Evolutionary conservation across 1,139 yeast genomes (phyloP), one percentile per base, ranked within the genome.

Genomic region (Candida buenavistaensis): DNA sequence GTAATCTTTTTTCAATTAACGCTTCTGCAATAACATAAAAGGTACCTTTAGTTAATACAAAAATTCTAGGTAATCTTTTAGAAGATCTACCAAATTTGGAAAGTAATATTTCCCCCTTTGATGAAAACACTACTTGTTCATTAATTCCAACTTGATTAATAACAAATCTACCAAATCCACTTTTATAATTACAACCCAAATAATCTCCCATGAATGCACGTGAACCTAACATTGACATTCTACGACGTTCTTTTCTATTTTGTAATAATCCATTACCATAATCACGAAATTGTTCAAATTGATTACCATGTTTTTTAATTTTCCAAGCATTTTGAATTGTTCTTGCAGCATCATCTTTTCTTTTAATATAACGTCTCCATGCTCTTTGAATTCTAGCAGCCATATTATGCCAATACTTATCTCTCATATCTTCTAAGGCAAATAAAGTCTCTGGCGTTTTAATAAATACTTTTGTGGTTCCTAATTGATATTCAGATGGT

Each of bases 351-450:
- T 88, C 96, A 41, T 82, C 84, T 61, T 90, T 82, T 53, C 87
- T 74, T 55, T 82, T 82, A 43, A 82, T 64, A 55, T 84, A 87
- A 48, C 87, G 72, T 66, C 98, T 78, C 90, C 97, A 89, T 4
- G 98, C 97, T 48, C 97, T 77, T 65, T 94, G 99, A 48, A 94
- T 92, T 50, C 96, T 78, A 2, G 96, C 90, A 3, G 98, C 98
- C 96, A 92, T 94, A 51, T 87, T 88, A 55, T 89, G 94, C 98
- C 98, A 94, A 57, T 89, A 94, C 64, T 82, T 85, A 53, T 94
- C 99, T 59, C 98, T 79, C 94, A 90, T 82, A 52, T 88, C 94
- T 62, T 94, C 99, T 41, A 94, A 68, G 0, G 96, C 96, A 60
- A 94, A 94, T 48, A 94, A 70, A 0, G 98, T 92, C 55, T 94